Base-by-base conservation (phyloP, 768 basidiomycete species). In the Flagelloscypha sp. region DNA sequence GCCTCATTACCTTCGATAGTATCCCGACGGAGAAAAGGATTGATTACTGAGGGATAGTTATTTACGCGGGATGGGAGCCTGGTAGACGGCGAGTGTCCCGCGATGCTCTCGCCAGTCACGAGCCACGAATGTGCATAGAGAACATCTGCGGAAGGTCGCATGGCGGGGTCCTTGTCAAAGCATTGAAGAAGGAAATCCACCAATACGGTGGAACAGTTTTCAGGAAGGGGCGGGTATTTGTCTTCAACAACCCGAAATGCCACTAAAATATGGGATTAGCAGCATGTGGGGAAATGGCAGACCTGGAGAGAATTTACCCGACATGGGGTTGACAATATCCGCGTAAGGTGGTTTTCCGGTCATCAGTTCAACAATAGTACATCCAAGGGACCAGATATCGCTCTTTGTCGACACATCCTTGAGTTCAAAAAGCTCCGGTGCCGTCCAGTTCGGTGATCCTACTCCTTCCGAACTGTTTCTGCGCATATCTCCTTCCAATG, bases 391-490 rank as follows among this genome's bases (percentile, higher is more conserved):
- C 92, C 92, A 95, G 22, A 95, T 93, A 54, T 95, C 92, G 18
- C 87, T 83, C 48, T 90, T 90, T 0, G 82, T 70, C 13, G 86
- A 84, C 6, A 93, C 87, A 3, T 93, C 93, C 55, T 90, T 84
- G 37, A 98, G 73, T 53, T 90, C 83, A 43, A 99, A 97, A 33
- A 97, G 87, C 58, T 99, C 94, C 2, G 94, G 94, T 8, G 93
- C 93, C 92, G 98, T 98, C 94, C 94, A 99, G 50, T 97, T 94
- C 11, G 94, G 94, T 7, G 94, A 98, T 7, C 94, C 94, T 6
- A 84, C 82, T 17, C 88, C 84, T 47, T 84, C 85, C 53, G 85
- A 81, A 47, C n/a, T n/a, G n/a, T n/a, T n/a, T n/a, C n/a, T n/a
- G n/a, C n/a, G n/a, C n/a, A 76, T 80, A 51, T 87, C 84, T 17